Evolutionary conservation across 2,329 filamentous ascomycete genomes (phyloP), one percentile per base, ranked within the genome.

Genomic region (Cytospora leucostoma): DNA sequence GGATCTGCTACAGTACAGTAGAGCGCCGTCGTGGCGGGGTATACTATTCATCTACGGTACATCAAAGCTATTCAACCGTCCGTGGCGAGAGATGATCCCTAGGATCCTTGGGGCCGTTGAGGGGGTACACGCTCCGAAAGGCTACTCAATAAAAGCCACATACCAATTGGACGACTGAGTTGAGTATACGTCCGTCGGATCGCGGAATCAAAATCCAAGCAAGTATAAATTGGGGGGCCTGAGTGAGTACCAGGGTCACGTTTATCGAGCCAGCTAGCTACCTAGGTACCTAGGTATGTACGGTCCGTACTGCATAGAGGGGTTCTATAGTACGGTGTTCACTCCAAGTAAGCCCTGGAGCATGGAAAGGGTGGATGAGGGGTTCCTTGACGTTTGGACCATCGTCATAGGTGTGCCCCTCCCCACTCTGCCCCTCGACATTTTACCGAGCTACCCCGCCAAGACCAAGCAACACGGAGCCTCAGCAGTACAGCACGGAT

Each of bases 381-480:
- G 63, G 63, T 58, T 57, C 37, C 40, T 34, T 44, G 50, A 53
- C 13, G 47, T 64, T 62, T 61, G 58, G 54, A 54, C 51, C 54
- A 49, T 65, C 63, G 63, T 65, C 63, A 65, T 62, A 62, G 62
- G 37, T 50, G 44, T 17, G 8, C n/a, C n/a, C 44, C 27, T 38
- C 34, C 47, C 44, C 7, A 7, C 37, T 38, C 27, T 50, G 10
- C 32, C 57, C 13, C 50, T 60, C 50, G 40, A 38, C 38, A 47
- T 52, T 61, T 61, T 61, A 51, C 59, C 59, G 59, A 61, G 52
- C 59, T 55, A 61, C 59, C 59, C 59, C 59, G 59, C 59, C 59
- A 53, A 55, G 55, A 55, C 38, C 19, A 51, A 51, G 59, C 51
- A 55, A 27, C 51, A 37, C 38, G 38, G 52, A 61, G 19, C 17